Base-by-base conservation (phyloP, 805 yeast genomes). In the Wickerhamiella alocasiicola region DNA sequence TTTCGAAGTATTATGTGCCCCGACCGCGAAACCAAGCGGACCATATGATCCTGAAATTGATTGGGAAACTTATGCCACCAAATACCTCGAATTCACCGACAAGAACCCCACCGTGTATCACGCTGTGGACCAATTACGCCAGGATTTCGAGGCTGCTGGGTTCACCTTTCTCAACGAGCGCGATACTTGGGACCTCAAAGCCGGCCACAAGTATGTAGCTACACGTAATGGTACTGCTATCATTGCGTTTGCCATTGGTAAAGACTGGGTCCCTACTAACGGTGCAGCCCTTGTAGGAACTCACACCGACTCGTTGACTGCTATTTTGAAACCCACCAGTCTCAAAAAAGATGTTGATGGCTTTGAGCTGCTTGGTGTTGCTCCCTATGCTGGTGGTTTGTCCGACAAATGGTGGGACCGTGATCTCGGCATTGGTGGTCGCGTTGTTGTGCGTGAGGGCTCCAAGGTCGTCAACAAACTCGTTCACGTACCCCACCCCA, bases 401-500 rank as follows among this genome's bases (percentile, higher is more conserved):
- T 63, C 66, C 23, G 59, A 72, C 31, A 79, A 93, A 85, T 74
- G 81, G 69, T 51, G 55, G 55, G 94, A 83, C 58, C 71, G 94
- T 56, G 95, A 83, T 57, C 68, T 83, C 45, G 91, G 93, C 34
- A 58, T 83, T 46, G 94, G 85, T 38, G 95, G 95, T 34, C 67
- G 83, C 44, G 70, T 83, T 18, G 63, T 81, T 39, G 71, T 74
- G 40, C 70, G 66, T 49, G 59, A 59, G 28, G 58, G 56, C 31
- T 61, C 57, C 20, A 53, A 34, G 27, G 51, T 60, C 44, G 43
- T 49, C 39, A 53, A 62, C 35, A 59, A 59, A 51, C 57, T 64
- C 12, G 64, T 64, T 15, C 55, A 56, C 15, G 49, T 62, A 23
- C 63, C 64, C 7, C 55, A 60, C 46, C 68, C 68, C 16, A 49